Evolutionary conservation across 306 rosid genomes (phyloP), one percentile per base, ranked within the genome.

Genomic region (Fragaria iinumae): DNA sequence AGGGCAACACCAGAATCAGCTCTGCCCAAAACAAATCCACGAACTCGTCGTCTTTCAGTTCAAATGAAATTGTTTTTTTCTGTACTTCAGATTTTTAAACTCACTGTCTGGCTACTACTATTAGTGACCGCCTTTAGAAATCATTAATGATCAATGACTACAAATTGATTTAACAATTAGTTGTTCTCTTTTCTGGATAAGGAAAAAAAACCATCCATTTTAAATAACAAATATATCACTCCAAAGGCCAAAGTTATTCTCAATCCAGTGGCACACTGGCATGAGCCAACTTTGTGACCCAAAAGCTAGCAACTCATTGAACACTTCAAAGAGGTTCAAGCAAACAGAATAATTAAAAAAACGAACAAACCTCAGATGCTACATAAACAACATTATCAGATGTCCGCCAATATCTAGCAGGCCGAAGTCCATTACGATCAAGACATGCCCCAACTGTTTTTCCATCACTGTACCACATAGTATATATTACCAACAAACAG

Each of bases 391-490:
- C 87, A 79, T 95, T 95, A 79, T 95, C 99, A 60, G 97, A 85
- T 73, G 99, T 95, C 83, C 99, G 91, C 99, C 99, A 95, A 85
- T 90, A 95, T 86, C 99, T 89, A 78, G 99, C 99, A 21, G 99
- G 99, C 53, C 99, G 90, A 71, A 95, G 91, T 82, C 99, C 99
- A 89, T 95, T 95, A 29, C 99, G 95, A 70, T 95, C 99, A 82
- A 95, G 99, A 76, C 93, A 89, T 38, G 99, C 99, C 76, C 99
- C 99, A 50, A 95, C 96, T 44, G 99, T 95, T 83, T 95, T 95
- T 80, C 99, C 99, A 81, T 95, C 99, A 82, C 99, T 95, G 88
- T 64, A 67, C 75, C 84, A 86, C 67, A 81, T 32, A 60, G 80
- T 53, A 74, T 74, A 75, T 76, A 81, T 71, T 72, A 80, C 59